phyloP scores from a whole-genome alignment of 768 basidiomycete genomes.

The Fomitopsis serialis region DNA sequence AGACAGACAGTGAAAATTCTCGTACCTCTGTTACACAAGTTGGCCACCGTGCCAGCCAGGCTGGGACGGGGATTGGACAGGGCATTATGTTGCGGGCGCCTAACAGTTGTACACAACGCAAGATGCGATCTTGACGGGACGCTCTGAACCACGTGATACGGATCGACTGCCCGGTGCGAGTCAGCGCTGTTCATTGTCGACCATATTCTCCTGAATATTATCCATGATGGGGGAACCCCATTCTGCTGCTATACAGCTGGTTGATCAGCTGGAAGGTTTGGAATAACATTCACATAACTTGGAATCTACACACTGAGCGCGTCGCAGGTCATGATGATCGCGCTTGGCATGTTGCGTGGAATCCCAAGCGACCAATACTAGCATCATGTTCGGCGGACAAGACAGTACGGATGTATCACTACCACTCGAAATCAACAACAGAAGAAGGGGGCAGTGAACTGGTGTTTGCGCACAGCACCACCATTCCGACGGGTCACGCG shows the following conservation, averaged over 20 bases:
- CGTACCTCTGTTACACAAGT: too few species aligned
- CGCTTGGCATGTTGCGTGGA: constrained; percentile 89
- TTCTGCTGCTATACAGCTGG: constrained; percentile 4
- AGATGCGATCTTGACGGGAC: neutral
- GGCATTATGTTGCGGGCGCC: too few species aligned
- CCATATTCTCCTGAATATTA: neutral
- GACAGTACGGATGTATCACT: constrained; percentile 80
- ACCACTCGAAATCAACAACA: constrained; percentile 28
- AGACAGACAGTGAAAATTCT: too few species aligned
- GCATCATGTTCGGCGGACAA: constrained; percentile 96
- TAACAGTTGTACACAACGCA: too few species aligned
- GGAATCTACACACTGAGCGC: neutral
- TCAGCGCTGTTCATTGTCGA: too few species aligned
- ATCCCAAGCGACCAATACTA: constrained; percentile 71
- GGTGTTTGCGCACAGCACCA: constrained; percentile 49
- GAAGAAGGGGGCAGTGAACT: constrained; percentile 16
- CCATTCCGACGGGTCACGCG: constrained; percentile 79
- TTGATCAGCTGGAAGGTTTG: constrained; percentile 13
- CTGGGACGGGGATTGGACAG: too few species aligned
- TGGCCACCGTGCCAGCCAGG: too few species aligned
- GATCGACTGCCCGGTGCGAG: too few species aligned
- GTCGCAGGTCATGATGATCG: constrained; percentile 72
- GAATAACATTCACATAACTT: too few species aligned
- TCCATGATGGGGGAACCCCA: neutral
- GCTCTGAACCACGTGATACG: neutral